Evolutionary conservation across 2,329 filamentous ascomycete species (phyloP), one percentile per base, ranked within the genome.

Genomic region (Penicillium aurantiogriseum): DNA sequence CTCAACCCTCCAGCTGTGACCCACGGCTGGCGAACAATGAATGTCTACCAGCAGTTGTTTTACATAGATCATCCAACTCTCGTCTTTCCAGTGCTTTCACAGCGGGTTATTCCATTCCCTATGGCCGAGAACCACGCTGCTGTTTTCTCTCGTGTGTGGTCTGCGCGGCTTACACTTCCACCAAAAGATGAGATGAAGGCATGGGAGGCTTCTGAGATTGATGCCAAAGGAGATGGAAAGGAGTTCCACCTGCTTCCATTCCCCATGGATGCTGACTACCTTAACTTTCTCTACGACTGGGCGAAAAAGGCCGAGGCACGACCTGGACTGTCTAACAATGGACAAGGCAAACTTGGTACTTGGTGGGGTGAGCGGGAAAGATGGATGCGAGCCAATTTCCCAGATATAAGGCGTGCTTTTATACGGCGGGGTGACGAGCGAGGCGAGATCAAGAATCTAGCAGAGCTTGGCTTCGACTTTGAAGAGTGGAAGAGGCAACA

Each of bases 41-140:
- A 88, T 35, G 76, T 92, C 3, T 96, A 92, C 71, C 81, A 91
- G 63, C 91, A 97, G 66, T 68, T 97, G 10, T 88, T 97, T 71
- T 86, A 88, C 71, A 86, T 88, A 4, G 78, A 84, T 1, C 84
- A 91, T 59, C 91, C 92, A 1, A 94, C 90, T 0, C 79, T 97
- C 1, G 88, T 85, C 0, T 92, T 97, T 69, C 81, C 89, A 0
- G 85, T 84, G 0, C 79, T 97, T 39, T 87, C 89, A 17, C 88
- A 92, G 69, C 89, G 88, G 64, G 85, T 94, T n/a, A 88, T 95
- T n/a, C 93, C 93, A 0, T 96, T 96, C 71, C 88, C 90, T 0
- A 67, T 94, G 1, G 83, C 87, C 0, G 91, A 97, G 76, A 86
- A 85, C 6, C 92, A 97, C 74, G 86, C 86, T 1, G 88, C 92